Base-by-base conservation (phyloP, 1,139 yeast species). In the Candida albicans region DNA sequence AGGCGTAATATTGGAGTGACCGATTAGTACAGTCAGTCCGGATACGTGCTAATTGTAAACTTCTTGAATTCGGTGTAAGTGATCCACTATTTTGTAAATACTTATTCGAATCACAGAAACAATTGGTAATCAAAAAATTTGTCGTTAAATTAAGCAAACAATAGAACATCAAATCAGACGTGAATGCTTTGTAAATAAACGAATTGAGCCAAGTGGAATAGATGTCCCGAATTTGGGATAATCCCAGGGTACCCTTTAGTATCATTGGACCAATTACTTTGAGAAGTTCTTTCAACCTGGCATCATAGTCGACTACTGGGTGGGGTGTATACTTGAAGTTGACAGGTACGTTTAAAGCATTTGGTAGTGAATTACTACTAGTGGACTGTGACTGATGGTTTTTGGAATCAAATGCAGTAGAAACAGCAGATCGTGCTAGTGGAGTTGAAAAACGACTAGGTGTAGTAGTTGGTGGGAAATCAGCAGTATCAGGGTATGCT, bases 71-170 rank as follows among this genome's bases (percentile, higher is more conserved):
- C 1, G 41, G 33, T n/a, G 33, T 27, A 2, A 14, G 14, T 37
- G 44, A 52, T 18, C 26, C 25, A 14, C 22, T 15, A 8, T 33
- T 33, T 5, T 35, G 39, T 7, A 30, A 27, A 14, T 31, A 35
- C 27, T 44, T 41, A 18, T 41, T 26, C 31, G 40, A 50, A 40
- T 54, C 58, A 39, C 59, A 59, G 46, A 67, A 63, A 37, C 61
- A 56, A 44, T 62, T 70, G 30, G 74, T 61, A 27, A 70, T 64
- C 41, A 72, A 53, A 48, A 67, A 72, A 51, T 72, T 72, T 18
- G 75, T 67, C 30, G 74, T 67, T 41, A 72, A 60, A 47, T 71
- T 71, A 32, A 68, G 45, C 46, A 72, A 62, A 45, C 75, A 68
- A 52, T 67, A 63, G 47, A 70, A 69, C 70, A 70, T 65, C 39